These are phyloP conservation scores for Actinidia arguta DNA, from an alignment of 179 eudicot species.

Conservation along the genomic window DNA sequence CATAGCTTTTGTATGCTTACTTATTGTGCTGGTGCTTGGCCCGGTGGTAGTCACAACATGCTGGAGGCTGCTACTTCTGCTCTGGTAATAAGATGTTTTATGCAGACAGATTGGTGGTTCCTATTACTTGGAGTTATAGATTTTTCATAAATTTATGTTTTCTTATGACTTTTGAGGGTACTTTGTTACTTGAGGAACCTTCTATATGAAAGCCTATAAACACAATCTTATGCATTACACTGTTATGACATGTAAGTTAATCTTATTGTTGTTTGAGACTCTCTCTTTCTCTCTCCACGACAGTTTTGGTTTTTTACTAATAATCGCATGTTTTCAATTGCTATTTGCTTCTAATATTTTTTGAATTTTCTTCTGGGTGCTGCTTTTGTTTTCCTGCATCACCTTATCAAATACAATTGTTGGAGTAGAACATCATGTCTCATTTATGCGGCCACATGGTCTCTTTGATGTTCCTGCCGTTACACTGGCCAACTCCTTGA, in stretches of 20 bases:
- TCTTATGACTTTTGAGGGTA: not conserved
- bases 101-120: not conserved
- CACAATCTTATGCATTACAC: not conserved
- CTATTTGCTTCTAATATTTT: not conserved
- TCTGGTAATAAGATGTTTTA: no score
- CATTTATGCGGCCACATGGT: conserved; percentile 98
- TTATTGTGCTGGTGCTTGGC: conserved; percentile 99
- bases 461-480: conserved; percentile 94
- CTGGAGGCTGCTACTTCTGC: conserved; percentile 95
- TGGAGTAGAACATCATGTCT: conserved; percentile 96
- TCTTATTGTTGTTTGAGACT: conserved; percentile 1
- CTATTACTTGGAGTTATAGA: not conserved
- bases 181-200: not conserved
- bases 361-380: not conserved
- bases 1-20: conserved; percentile 95
- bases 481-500: conserved; percentile 79
- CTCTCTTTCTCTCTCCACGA: not conserved
- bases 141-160: not conserved
- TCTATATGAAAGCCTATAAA: not conserved
- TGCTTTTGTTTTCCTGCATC: conserved; percentile 49
- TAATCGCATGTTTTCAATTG: not conserved
- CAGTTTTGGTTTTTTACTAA: not conserved
- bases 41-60: conserved; percentile 99
- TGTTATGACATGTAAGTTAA: not conserved
- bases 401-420: conserved; percentile 55